phyloP scores from a whole-genome alignment of 495 filamentous ascomycete genomes.

The Aspergillus olivimuriae region DNA sequence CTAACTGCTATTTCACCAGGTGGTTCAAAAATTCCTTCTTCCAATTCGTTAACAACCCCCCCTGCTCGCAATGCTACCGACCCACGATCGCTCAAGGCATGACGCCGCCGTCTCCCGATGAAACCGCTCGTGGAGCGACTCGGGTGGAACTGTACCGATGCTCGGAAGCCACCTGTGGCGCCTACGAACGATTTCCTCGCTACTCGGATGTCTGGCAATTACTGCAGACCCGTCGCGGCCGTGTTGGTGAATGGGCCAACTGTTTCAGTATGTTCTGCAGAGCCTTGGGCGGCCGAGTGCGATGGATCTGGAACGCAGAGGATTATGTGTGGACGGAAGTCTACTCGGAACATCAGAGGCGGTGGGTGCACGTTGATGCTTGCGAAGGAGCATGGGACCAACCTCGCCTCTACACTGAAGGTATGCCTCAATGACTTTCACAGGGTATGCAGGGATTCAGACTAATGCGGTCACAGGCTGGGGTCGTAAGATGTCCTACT shows the following conservation, averaged over 20 bases:
- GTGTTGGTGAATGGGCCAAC: conserved; percentile 95
- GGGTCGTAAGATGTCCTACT: conserved; percentile 93
- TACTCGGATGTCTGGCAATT: conserved; percentile 96
- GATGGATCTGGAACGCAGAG: conserved; percentile 98
- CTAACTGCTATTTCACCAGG: conserved; percentile 40
- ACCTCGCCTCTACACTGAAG: conserved; percentile 86
- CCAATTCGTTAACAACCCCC: conserved; percentile 91
- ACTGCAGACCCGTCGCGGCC: conserved; percentile 74
- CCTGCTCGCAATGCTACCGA: conserved; percentile 69
- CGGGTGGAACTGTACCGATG: conserved; percentile 88
- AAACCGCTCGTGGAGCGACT: conserved; percentile 77
- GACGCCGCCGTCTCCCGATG: conserved; percentile 79
- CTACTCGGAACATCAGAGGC: conserved; percentile 86
- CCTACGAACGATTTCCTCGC: conserved; percentile 83
- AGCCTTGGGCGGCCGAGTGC: conserved; percentile 80
- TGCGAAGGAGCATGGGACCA: conserved; percentile 97
- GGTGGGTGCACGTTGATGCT: conserved; percentile 95
- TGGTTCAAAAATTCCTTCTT: conserved; percentile 98
- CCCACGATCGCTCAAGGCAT: conserved; percentile 79
- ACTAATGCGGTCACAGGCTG: conserved; percentile 47
- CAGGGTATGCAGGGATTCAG: neutral
- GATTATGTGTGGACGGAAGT: conserved; percentile 98
- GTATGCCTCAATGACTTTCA: conserved; percentile 30
- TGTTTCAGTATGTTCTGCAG: conserved; percentile 98
- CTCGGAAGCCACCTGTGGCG: conserved; percentile 59